Percentiles rank a stretch among this genome's conserved stretches.
phyloP scores from a whole-genome alignment of 2,329 filamentous ascomycete genomes.

The Fusarium pininemorale region DNA sequence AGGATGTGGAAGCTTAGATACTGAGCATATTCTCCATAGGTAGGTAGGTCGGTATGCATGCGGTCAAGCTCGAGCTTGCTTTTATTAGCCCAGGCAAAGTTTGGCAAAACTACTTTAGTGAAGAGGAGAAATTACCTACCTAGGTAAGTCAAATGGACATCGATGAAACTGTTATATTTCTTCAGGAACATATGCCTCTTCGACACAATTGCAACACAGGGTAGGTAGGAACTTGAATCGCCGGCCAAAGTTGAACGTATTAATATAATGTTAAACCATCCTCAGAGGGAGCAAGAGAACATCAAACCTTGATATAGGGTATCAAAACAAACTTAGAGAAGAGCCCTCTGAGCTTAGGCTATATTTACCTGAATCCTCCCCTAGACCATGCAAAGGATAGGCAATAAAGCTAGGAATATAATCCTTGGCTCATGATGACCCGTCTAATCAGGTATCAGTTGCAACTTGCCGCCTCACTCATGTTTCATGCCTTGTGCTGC shows the following conservation, averaged over 20 bases:
- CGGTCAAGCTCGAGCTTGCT: neutral
- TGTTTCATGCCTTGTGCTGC: constrained; percentile 14
- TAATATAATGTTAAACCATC: neutral
- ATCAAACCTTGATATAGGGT: too few species aligned
- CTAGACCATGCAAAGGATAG: neutral
- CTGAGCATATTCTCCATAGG: neutral
- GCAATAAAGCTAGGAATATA: neutral
- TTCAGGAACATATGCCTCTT: neutral
- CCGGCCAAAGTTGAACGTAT: neutral
- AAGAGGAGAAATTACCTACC: neutral
- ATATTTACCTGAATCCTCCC: too few species aligned
- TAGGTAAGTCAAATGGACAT: neutral
- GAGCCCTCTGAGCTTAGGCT: too few species aligned
- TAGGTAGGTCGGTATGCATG: neutral
- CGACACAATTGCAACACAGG: neutral
- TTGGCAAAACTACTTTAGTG: too few species aligned
- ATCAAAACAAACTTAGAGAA: too few species aligned
- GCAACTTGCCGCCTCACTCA: constrained; percentile 4
- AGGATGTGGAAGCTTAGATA: neutral
- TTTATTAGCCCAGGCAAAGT: neutral
- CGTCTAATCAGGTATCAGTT: neutral
- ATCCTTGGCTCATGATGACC: neutral
- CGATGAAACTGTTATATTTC: neutral
- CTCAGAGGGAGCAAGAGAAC: too few species aligned
- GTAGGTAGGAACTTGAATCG: neutral